Evolutionary conservation across 805 yeast genomes (phyloP), one percentile per base, ranked within the genome.

Genomic region (Kockiozyma suomiensis): DNA sequence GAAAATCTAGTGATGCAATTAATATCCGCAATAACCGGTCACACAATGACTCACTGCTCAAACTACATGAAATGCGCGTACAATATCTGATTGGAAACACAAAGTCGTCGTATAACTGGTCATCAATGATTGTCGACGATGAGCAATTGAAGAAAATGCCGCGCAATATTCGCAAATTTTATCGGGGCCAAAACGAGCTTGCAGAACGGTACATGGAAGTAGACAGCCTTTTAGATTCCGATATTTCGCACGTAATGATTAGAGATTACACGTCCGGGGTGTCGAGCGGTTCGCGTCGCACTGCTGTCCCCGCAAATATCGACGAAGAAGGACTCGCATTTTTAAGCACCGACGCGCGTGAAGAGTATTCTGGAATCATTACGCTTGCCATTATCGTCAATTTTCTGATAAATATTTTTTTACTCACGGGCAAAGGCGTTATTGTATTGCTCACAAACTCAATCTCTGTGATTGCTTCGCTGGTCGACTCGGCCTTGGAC

Each of bases 401-500:
- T 64, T 84, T 87, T 67, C 71, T 77, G 40, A 75, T 87, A 57
- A 88, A 88, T 70, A 71, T 84, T 4, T 55, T 61, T 33, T 25
- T 61, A 35, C 51, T 87, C 78, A 74, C 70, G 81, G 48, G 82
- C 88, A 54, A 85, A 28, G 47, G 79, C 2, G 74, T 79, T 12
- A 90, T 86, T 25, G 83, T 85, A 0, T 62, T 82, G n/a, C 74
- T 85, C 69, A 85, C 93, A 0, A 79, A 77, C 69, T 88, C 96
- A 10, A 82, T 88, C 64, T 87, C 94, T 5, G 82, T 88, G 50
- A 76, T 88, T 52, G 96, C 96, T 0, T 87, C 94, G 0, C 79
- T 88, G 63, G 85, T 88, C 42, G 96, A 88, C 74, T 87, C 93
- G 1, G 76, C 84, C 0, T 78, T 88, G 63, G 96, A 88, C 69